phyloP scores from a whole-genome alignment of 768 basidiomycete species.

The Kwoniella shandongensis region DNA sequence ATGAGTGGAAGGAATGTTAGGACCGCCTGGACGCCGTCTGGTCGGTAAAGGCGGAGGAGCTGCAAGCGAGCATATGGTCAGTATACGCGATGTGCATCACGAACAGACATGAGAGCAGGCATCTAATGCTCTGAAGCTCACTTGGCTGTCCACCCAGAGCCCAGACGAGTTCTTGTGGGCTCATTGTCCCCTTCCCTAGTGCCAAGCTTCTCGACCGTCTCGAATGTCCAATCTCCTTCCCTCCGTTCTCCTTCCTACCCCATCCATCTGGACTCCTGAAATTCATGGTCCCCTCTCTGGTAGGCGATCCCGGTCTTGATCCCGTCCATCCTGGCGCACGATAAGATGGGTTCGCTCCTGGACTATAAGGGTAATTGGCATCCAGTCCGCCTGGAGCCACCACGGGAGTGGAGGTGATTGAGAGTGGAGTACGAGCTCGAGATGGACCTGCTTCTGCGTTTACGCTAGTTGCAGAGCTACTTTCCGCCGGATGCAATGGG shows the following conservation, averaged over 20 bases:
- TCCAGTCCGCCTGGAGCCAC: constrained; percentile 2
- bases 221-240: constrained; percentile 21
- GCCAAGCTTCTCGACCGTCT: constrained; percentile 38
- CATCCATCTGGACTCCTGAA: constrained; percentile 40
- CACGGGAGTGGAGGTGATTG: constrained; percentile 8
- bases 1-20: constrained; percentile 39
- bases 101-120: too few relatives aligned
- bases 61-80: constrained; percentile 6
- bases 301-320: constrained; percentile 3
- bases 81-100: not conserved
- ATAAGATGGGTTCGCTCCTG: constrained; percentile 35
- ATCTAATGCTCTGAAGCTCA: too few relatives aligned
- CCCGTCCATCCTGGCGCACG: constrained; percentile 31
- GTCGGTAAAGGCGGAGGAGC: constrained; percentile 41
- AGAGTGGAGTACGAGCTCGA: constrained; percentile 11
- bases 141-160: constrained; percentile 32
- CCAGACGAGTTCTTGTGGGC: constrained; percentile 50
- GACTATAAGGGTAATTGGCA: constrained; percentile 24
- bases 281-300: constrained; percentile 20
- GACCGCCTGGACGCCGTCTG: constrained; percentile 23
- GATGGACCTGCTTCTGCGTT: constrained; percentile 44
- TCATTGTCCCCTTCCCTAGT: constrained; percentile 39
- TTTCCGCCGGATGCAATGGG: not conserved
- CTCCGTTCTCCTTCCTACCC: constrained; percentile 17
- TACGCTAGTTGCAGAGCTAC: too few relatives aligned